Conservation (phyloP, 2,329 filamentous ascomycete species). For the Shiraia sp. region DNA sequence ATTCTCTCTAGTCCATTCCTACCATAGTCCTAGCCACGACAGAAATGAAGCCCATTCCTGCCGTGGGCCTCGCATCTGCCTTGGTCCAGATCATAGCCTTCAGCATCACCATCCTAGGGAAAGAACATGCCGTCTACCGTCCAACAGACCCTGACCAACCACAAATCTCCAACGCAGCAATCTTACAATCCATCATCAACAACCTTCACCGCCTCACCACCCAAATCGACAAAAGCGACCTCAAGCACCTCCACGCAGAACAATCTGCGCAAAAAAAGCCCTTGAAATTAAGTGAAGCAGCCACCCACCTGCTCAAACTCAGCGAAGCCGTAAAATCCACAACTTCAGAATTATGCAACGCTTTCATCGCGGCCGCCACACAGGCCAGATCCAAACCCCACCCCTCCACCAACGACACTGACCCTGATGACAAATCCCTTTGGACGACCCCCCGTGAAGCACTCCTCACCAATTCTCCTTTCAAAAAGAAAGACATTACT, state of each 20-base stretch:
- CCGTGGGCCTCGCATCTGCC: conserved; percentile 9
- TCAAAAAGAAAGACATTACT: conserved; percentile 35
- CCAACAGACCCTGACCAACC: conserved; percentile 14
- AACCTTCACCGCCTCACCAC: conserved; percentile 27
- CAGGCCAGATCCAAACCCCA: conserved; percentile 15
- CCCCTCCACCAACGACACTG: not conserved
- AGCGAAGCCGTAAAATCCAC: conserved; percentile 27
- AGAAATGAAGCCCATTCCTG: conserved; percentile 4
- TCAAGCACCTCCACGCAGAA: conserved; percentile 21
- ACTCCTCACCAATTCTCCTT: conserved; percentile 36
- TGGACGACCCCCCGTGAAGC: conserved; percentile 30
- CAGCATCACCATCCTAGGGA: conserved; percentile 23
- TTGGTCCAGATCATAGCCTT: conserved; percentile 30
- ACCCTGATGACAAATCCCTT: conserved; percentile 11
- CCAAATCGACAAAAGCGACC: conserved; percentile 22
- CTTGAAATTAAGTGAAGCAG: conserved; percentile 30
- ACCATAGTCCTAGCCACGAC: too few relatives aligned
- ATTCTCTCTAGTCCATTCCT: too few relatives aligned
- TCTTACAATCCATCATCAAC: conserved; percentile 27
- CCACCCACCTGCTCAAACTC: conserved; percentile 30
- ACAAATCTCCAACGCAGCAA: conserved; percentile 19
- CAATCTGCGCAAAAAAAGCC: conserved; percentile 18
- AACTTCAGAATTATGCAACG: conserved; percentile 8
- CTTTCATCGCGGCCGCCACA: conserved; percentile 23
- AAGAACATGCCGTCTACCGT: conserved; percentile 29